A percentile compares a stretch with the other conserved stretches of the same genome.
These are phyloP conservation scores for Aureobasidium zeae DNA, from an alignment of 2,329 filamentous ascomycete species.

Conservation along the genomic window DNA sequence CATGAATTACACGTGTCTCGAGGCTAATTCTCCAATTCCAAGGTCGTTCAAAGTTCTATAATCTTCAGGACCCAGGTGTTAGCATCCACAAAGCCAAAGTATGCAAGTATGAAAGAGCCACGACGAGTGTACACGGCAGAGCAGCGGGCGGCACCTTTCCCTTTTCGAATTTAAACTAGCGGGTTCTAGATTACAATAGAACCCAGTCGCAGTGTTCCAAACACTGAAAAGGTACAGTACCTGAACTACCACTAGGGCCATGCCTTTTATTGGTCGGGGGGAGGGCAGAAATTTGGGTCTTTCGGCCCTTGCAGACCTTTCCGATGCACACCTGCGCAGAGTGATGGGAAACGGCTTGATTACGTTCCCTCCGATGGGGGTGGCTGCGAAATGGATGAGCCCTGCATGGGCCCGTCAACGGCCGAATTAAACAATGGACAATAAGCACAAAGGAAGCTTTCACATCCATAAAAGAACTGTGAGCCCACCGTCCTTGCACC, in stretches of 20 bases:
- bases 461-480: slow-evolving; percentile 13
- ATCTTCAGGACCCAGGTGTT: neutral
- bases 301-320: slow-evolving; percentile 4
- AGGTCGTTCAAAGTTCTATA: too few species aligned
- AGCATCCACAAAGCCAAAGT: too few species aligned
- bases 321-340: slow-evolving; percentile 11
- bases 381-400: slow-evolving; percentile 6
- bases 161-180: neutral
- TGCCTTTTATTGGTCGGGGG: neutral
- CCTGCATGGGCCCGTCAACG: slow-evolving; percentile 13
- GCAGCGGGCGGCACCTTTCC: slow-evolving; percentile 7
- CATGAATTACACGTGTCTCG: too few species aligned
- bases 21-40: too few species aligned
- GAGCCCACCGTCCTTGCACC: slow-evolving; percentile 1
- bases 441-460: slow-evolving; percentile 1
- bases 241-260: neutral
- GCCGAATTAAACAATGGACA: slow-evolving; percentile 13
- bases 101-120: neutral
- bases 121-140: slow-evolving; percentile 11
- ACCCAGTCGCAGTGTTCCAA: slow-evolving; percentile 1
- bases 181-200: slow-evolving; percentile 13
- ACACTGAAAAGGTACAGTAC: neutral
- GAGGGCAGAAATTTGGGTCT: slow-evolving; percentile 2
- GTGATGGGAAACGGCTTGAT: slow-evolving; percentile 16
- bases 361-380: slow-evolving; percentile 13